Evolutionary conservation across 2,329 filamentous ascomycete genomes (phyloP).

Genomic region (Penicillium olsonii): DNA sequence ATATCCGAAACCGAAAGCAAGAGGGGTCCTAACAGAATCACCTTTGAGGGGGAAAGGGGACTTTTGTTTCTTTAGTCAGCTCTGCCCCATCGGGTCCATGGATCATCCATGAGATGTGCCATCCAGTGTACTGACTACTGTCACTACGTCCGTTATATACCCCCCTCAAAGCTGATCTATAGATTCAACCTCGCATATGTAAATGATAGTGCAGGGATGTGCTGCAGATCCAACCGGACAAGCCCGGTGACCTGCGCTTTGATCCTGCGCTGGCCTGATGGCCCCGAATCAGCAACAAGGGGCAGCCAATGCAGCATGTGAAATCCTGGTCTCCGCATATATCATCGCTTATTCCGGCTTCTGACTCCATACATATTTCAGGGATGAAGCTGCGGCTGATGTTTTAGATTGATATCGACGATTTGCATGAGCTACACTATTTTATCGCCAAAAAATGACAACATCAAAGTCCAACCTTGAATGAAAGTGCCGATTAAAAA

Average conservation of each 20-base stretch:
- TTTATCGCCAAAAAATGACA: neutral
- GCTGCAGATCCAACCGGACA: conserved; percentile 12
- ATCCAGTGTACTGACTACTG: neutral
- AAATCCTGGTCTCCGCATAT: neutral
- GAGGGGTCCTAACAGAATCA: neutral
- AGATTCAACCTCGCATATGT: conserved; percentile 7
- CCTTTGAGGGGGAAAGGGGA: neutral
- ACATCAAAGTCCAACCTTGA: neutral
- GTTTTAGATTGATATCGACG: neutral
- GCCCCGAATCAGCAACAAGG: neutral
- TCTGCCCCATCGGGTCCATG: no score
- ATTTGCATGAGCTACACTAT: neutral
- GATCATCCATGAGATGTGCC: no score
- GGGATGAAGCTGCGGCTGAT: neutral
- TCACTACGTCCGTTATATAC: no score
- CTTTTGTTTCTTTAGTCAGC: neutral
- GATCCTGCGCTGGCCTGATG: conserved; percentile 16
- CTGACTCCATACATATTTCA: neutral
- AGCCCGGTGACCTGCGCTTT: conserved; percentile 19
- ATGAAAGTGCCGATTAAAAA: neutral
- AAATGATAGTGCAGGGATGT: conserved; percentile 18
- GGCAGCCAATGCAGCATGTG: conserved; percentile 1
- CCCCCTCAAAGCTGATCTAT: neutral
- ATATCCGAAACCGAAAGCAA: neutral
- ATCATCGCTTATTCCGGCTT: neutral